These are phyloP conservation scores for Priceomyces castillae DNA, from an alignment of 805 yeast genomes.

Conservation along the genomic window DNA sequence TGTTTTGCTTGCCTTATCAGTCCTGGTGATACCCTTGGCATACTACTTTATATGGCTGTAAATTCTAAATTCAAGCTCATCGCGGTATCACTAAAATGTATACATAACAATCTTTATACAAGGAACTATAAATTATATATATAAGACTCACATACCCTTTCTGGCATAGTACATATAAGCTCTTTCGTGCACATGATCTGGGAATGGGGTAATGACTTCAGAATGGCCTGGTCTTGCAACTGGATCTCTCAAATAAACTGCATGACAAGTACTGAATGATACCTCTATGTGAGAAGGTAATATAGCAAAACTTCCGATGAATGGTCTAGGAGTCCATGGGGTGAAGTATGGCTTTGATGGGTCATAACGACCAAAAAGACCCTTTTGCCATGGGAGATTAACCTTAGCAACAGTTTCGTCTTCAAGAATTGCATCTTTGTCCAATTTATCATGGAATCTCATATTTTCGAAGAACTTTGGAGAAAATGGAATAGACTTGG, in stretches of 20 bases:
- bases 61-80: neutral
- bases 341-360: conserved; percentile 84
- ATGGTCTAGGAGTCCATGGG: conserved; percentile 95
- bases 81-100: neutral
- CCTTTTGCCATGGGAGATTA: conserved; percentile 75
- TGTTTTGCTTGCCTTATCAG: conserved; percentile 26
- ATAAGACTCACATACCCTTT: conserved; percentile 49
- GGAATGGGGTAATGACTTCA: conserved; percentile 91
- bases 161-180: conserved; percentile 92
- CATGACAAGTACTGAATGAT: conserved; percentile 89
- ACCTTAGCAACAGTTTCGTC: conserved; percentile 51
- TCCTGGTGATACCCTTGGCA: conserved; percentile 33
- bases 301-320: conserved; percentile 87
- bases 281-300: conserved; percentile 90
- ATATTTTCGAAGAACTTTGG: conserved; percentile 25
- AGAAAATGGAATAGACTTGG: conserved; percentile 26
- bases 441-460: conserved; percentile 33
- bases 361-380: conserved; percentile 74
- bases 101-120: conserved; percentile 1
- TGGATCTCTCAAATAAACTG: conserved; percentile 94
- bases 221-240: conserved; percentile 96
- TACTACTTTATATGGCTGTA: conserved; percentile 5
- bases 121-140: neutral
- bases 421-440: conserved; percentile 47
- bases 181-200: conserved; percentile 78